phyloP scores from a whole-genome alignment of 2,329 filamentous ascomycete genomes.

The Apiospora sp. region DNA sequence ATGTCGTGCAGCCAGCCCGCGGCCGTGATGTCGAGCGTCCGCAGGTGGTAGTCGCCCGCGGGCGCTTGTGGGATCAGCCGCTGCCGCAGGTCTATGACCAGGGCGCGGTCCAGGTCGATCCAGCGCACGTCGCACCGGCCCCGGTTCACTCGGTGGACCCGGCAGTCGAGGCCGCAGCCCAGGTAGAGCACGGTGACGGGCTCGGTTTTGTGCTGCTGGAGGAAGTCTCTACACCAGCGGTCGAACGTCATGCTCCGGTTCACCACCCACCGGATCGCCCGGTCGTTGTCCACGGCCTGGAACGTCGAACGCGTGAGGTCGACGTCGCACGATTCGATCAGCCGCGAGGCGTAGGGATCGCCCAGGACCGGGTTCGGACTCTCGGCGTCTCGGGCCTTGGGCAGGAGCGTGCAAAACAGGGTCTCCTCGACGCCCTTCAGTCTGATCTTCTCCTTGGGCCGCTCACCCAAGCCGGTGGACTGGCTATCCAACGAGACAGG shows the following conservation, averaged over 20 bases:
- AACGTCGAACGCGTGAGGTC: conserved; percentile 23
- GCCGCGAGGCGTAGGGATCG: conserved; percentile 23
- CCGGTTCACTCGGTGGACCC: not conserved
- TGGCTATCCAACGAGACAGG: not conserved
- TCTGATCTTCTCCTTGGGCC: conserved; percentile 23
- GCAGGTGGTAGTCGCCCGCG: not conserved
- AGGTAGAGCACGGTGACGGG: conserved; percentile 19
- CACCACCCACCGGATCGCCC: conserved; percentile 13
- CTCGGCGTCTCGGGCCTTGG: conserved; percentile 14
- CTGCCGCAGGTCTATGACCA: not conserved
- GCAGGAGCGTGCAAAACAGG: conserved; percentile 1
- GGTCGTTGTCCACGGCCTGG: conserved; percentile 22
- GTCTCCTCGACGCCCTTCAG: conserved; percentile 26
- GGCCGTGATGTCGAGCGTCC: not conserved
- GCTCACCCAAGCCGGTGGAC: not conserved
- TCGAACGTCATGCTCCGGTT: conserved; percentile 21
- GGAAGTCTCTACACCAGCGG: conserved; percentile 22
- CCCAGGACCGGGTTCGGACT: conserved; percentile 23
- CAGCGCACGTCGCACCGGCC: not conserved
- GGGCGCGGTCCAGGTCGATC: conserved; percentile 9
- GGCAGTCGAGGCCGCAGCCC: conserved; percentile 15
- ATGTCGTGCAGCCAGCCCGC: conserved; percentile 1
- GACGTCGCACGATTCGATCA: conserved; percentile 24
- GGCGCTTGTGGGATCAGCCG: conserved; percentile 6
- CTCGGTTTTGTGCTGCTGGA: conserved; percentile 1